These are phyloP conservation scores for Carnegiea gigantea DNA, from an alignment of 179 eudicot species.

Conservation along the genomic window DNA sequence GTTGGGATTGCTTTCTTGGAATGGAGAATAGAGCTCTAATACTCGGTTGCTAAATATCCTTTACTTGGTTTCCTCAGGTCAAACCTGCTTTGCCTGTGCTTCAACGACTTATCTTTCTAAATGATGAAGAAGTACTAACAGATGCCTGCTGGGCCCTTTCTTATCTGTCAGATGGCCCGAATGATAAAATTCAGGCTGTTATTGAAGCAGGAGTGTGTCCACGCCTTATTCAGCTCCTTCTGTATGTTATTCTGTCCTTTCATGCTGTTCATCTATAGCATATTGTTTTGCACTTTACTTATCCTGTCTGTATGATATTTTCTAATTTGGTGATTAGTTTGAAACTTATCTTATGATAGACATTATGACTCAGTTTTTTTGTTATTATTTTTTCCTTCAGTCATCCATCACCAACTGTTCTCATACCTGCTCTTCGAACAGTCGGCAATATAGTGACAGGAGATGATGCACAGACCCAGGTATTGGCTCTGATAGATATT, in stretches of 20 bases:
- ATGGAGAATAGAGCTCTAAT: background rate
- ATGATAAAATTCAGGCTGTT: constrained; percentile 86
- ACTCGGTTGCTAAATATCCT: background rate
- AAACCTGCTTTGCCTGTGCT: constrained; percentile 79
- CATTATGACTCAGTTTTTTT: constrained; percentile 7
- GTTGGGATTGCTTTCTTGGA: background rate
- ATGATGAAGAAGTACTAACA: constrained; percentile 80
- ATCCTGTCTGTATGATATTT: background rate
- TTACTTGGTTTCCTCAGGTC: constrained; percentile 41
- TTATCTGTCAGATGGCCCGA: constrained; percentile 83
- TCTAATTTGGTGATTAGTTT: background rate
- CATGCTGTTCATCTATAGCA: background rate
- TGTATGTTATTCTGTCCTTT: constrained; percentile 48
- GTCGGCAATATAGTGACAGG: constrained; percentile 74
- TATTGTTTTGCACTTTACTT: background rate
- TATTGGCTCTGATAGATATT: constrained; percentile 22
- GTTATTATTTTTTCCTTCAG: constrained; percentile 25
- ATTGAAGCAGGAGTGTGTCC: constrained; percentile 80
- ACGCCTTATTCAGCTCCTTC: constrained; percentile 74
- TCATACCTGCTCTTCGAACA: constrained; percentile 66
- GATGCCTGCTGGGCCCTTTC: constrained; percentile 95
- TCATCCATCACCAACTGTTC: constrained; percentile 55
- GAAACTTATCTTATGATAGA: background rate
- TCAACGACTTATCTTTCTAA: constrained; percentile 58
- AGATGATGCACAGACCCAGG: constrained; percentile 70